Conservation (phyloP, 2,329 filamentous ascomycete species). For the Botrytis elliptica region DNA sequence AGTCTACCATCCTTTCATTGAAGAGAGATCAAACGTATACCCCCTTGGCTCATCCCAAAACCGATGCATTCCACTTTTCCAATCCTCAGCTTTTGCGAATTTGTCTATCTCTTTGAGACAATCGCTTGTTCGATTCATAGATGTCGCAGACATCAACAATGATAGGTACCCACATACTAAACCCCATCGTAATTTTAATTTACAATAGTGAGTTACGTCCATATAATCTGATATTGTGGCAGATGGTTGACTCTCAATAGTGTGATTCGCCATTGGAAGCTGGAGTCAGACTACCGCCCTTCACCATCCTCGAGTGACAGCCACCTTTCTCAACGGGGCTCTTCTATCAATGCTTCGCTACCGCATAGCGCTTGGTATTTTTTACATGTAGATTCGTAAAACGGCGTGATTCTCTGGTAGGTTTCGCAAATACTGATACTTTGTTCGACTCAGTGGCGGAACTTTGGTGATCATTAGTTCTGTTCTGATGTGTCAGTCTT, state of each 20-base stretch:
- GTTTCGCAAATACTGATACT: not conserved
- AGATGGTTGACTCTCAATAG: not conserved
- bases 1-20: not conserved
- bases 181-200: not conserved
- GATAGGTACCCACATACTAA: not conserved
- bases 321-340: not conserved
- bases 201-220: not conserved
- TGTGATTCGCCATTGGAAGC: not conserved
- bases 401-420: not conserved
- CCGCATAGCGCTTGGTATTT: not conserved
- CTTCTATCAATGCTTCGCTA: not conserved
- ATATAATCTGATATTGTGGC: not conserved
- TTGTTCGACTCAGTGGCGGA: not conserved
- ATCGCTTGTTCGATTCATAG: not conserved
- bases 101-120: not conserved
- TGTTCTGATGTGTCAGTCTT: not conserved
- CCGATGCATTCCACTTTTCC: not conserved
- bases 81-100: not conserved
- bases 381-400: not conserved
- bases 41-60: not conserved
- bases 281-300: not conserved
- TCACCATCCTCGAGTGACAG: not conserved
- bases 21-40: not conserved
- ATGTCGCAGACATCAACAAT: not conserved
- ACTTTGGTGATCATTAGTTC: not conserved